Conservation (phyloP, 2,329 filamentous ascomycete species). For the Cladophialophora chaetospira region DNA sequence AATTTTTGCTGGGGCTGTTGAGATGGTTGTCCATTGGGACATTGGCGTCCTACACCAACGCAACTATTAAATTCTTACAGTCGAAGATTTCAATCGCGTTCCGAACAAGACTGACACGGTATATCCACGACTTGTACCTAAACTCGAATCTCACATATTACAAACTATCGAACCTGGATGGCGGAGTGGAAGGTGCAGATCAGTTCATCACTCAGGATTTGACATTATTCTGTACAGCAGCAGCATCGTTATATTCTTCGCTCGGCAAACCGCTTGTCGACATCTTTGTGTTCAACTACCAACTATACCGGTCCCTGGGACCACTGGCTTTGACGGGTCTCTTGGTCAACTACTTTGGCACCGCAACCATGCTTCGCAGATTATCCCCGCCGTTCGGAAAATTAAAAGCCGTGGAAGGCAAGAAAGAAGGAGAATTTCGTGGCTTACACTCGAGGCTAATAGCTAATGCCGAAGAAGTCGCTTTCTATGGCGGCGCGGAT, state of each 20-base stretch:
- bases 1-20: conserved; percentile 82
- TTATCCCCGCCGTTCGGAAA: conserved; percentile 96
- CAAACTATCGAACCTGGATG: conserved; percentile 89
- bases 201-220: conserved; percentile 98
- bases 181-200: conserved; percentile 87
- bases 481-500: conserved; percentile 93
- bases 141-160: conserved; percentile 96
- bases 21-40: conserved; percentile 97
- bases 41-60: conserved; percentile 94
- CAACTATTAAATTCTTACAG: conserved; percentile 98
- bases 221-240: conserved; percentile 90
- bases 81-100: conserved; percentile 98
- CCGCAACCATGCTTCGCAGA: conserved; percentile 82
- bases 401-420: conserved; percentile 91
- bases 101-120: conserved; percentile 87
- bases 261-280: conserved; percentile 98
- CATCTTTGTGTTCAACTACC: conserved; percentile 95
- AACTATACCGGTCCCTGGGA: conserved; percentile 87
- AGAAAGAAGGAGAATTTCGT: conserved; percentile 92
- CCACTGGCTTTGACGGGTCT: conserved; percentile 84
- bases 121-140: conserved; percentile 95
- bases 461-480: conserved; percentile 95
- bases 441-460: conserved; percentile 88
- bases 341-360: conserved; percentile 89
- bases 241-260: conserved; percentile 90